Evolutionary conservation across 1,139 yeast genomes (phyloP), one percentile per base, ranked within the genome.

Genomic region (Suhomyces anneliseae): DNA sequence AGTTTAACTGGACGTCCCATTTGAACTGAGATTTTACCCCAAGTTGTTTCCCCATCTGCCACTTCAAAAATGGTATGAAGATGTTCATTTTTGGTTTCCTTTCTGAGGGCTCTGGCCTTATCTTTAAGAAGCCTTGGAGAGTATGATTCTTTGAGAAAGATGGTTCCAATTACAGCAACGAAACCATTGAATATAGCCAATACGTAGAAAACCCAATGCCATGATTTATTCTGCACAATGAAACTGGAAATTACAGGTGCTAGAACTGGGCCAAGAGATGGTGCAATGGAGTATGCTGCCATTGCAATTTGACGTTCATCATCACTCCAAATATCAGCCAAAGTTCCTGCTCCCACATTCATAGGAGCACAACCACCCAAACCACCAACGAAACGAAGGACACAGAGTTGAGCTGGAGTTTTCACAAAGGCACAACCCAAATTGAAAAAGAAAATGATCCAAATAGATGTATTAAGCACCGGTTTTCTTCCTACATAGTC

Each of bases 301-400:
- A 83, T 69, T 2, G 88, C 87, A 32, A 70, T 57, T 42, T 79
- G 81, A 42, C 89, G 69, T 39, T 78, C 72, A 33, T 65, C 57
- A 52, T 81, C 82, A 41, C 70, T 69, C 65, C 76, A 84, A 47
- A 82, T 61, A 58, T 84, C 90, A n/a, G 86, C 85, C 42, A 84
- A 61, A 5, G 82, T 77, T 32, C 89, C 90, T 1, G 87, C 87
- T n/a, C 87, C 87, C n/a, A 83, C 84, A 44, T 82, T 79, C 40
- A 83, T 65, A 1, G 88, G 82, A 1, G 87, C 83, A 47, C 84
- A 78, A 4, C 85, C 86, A n/a, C 84, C 82, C 29, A 78, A 62
- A 1, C 90, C 90, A 1, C 86, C 86, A 8, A 83, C 57, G 44
- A 83, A 78, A 39, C 89, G 69, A 47, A 80, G 77, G 6, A 83